Conservation (phyloP, 768 basidiomycete genomes). For the Rhizopogon roseolus region DNA sequence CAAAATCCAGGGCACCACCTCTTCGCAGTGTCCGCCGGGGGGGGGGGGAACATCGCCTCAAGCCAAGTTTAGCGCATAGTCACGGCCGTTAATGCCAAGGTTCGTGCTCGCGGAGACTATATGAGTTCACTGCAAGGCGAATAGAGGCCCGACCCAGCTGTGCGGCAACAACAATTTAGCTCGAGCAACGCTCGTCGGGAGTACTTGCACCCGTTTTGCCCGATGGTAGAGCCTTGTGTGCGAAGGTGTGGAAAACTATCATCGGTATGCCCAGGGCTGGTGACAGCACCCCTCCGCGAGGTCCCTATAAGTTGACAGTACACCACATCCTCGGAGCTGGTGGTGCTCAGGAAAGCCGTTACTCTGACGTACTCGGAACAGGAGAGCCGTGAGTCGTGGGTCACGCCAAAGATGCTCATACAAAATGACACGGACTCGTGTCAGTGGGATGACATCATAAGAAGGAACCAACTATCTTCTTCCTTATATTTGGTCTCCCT, state of each 20-base stretch:
- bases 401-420: slow-evolving; percentile 83
- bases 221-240: slow-evolving; percentile 89
- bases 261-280: slow-evolving; percentile 87
- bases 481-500: no score
- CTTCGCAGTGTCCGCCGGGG: slow-evolving; percentile 38
- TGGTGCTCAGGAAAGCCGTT: slow-evolving; percentile 88
- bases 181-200: slow-evolving; percentile 72
- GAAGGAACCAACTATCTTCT: slow-evolving; percentile 57
- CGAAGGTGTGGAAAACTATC: slow-evolving; percentile 83
- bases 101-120: slow-evolving; percentile 76
- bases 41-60: slow-evolving; percentile 67
- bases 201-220: slow-evolving; percentile 89
- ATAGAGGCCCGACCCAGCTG: slow-evolving; percentile 26
- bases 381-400: slow-evolving; percentile 87
- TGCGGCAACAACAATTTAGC: slow-evolving; percentile 87
- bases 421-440: slow-evolving; percentile 92
- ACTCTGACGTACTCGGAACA: no score
- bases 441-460: slow-evolving; percentile 74
- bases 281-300: slow-evolving; percentile 85
- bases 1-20: slow-evolving; percentile 80
- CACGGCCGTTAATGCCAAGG: slow-evolving; percentile 84
- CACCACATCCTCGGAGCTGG: slow-evolving; percentile 83
- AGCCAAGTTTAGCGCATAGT: slow-evolving; percentile 93
- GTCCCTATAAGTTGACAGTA: slow-evolving; percentile 80
- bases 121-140: slow-evolving; percentile 64